Evolutionary conservation across 805 yeast species (phyloP), one percentile per base, ranked within the genome.

Genomic region (Lachancea sp.): DNA sequence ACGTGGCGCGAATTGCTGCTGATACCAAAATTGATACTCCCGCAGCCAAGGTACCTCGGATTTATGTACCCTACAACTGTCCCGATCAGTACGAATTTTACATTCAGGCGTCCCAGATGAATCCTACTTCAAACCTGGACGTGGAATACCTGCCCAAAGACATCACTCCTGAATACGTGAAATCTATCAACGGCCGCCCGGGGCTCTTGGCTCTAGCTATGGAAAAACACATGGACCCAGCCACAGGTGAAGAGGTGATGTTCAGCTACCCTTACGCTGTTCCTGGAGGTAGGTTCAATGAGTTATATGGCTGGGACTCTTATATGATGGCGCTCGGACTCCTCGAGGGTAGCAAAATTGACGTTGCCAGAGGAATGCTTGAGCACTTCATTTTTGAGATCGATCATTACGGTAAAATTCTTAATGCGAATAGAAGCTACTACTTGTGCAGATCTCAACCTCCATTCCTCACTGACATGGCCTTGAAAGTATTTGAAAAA

Each of bases 251-350:
- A 34, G 60, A 59, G 15, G 70, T 74, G 12, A 55, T 83, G 38
- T 70, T 75, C 33, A 87, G 89, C 17, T 80, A 75, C 57, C 96
- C 95, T 0, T 91, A 91, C 63, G 85, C 87, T 15, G 98, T 91
- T 19, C 99, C 99, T 1, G 99, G 99, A 15, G 98, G 99, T 18
- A 72, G 99, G 51, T 91, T 91, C 67, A 93, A 93, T 67, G 99
- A 91, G 67, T 75, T 89, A 47, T 91, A 93, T 59, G 99, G 98
- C 13, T 91, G 99, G 99, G 99, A 91, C 63, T 88, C 96, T 2
- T 91, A 93, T 60, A 85, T 93, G 83, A 89, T 83, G 60, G 78
- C 93, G 0, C 65, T 89, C 19, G 99, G 98, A 1, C 71, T 93
- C 35, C 62, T 93, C 20, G 74, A 77, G 22, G 84, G 85, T 57